Evolutionary conservation across 345 rosid genomes (phyloP), one percentile per base, ranked within the genome.

Genomic region (Nephelium lappaceum): DNA sequence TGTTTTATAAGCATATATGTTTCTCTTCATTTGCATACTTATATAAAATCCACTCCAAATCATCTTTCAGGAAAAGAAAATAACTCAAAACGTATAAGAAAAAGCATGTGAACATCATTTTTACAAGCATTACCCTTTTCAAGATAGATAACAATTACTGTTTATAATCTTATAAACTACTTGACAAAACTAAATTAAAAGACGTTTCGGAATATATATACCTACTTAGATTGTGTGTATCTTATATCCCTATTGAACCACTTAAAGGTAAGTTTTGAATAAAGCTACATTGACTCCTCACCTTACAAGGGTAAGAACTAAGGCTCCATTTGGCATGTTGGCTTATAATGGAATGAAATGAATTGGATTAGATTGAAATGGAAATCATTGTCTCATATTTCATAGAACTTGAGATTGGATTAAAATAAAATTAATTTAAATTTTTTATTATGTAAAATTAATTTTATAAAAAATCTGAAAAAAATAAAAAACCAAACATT

Each of bases 261-360:
- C 47, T 55, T 23, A 60, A 60, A 53, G 75, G 67, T 21, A 73
- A 39, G 53, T 27, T 58, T 73, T 60, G 53, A 73, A 58, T 57
- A 58, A 72, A 39, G 39, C 19, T 57, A 60, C 23, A 53, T 7
- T 1, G 41, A 61, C 18, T 58, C 21, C 60, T 60, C 55, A 42
- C 5, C 57, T 11, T 57, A 41, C 36, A 21, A 58, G 67, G 24
- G 25, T 19, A 51, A 38, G 8, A 58, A 25, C 43, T 31, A 36
- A n/a, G n/a, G n/a, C n/a, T n/a, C n/a, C n/a, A n/a, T n/a, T n/a
- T n/a, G n/a, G n/a, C n/a, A n/a, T n/a, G n/a, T n/a, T n/a, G n/a
- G n/a, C n/a, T n/a, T n/a, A n/a, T n/a, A n/a, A n/a, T n/a, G n/a
- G n/a, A n/a, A n/a, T n/a, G n/a, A n/a, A n/a, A n/a, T n/a, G n/a